phyloP scores from a whole-genome alignment of 2,329 filamentous ascomycete genomes.

The Xylaria sp. region DNA sequence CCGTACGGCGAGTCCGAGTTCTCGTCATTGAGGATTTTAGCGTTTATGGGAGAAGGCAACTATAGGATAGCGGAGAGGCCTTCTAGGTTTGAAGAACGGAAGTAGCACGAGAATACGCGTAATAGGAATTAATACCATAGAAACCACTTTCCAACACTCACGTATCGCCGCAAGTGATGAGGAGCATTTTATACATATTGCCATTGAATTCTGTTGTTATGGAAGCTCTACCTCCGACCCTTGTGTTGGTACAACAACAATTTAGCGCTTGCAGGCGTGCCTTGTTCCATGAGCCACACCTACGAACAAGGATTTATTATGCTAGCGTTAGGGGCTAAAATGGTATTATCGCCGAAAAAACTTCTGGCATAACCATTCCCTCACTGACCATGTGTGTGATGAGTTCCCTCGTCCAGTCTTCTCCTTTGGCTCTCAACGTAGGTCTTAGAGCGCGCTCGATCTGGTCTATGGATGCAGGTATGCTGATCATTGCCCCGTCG shows the following conservation, averaged over 20 bases:
- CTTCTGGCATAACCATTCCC: slow-evolving; percentile 13
- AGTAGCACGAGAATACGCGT: not conserved
- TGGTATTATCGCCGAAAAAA: slow-evolving; percentile 18
- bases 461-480: slow-evolving; percentile 7
- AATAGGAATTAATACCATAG: slow-evolving; percentile 19
- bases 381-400: slow-evolving; percentile 24
- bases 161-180: too few relatives aligned
- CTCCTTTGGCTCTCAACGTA: slow-evolving; percentile 3
- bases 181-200: too few relatives aligned
- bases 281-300: not conserved
- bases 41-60: not conserved
- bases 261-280: not conserved
- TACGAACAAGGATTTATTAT: too few relatives aligned
- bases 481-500: not conserved
- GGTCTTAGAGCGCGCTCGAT: slow-evolving; percentile 13
- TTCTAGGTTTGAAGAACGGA: slow-evolving; percentile 2
- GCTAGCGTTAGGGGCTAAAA: not conserved
- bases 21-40: slow-evolving; percentile 4
- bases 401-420: slow-evolving; percentile 20
- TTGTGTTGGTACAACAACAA: not conserved
- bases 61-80: slow-evolving; percentile 15
- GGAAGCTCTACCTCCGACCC: not conserved
- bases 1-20: not conserved
- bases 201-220: not conserved
- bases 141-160: not conserved